Evolutionary conservation across 164 flowering plant species (phyloP), one percentile per base, ranked within the genome.

Genomic region (Kingdonia uniflora): DNA sequence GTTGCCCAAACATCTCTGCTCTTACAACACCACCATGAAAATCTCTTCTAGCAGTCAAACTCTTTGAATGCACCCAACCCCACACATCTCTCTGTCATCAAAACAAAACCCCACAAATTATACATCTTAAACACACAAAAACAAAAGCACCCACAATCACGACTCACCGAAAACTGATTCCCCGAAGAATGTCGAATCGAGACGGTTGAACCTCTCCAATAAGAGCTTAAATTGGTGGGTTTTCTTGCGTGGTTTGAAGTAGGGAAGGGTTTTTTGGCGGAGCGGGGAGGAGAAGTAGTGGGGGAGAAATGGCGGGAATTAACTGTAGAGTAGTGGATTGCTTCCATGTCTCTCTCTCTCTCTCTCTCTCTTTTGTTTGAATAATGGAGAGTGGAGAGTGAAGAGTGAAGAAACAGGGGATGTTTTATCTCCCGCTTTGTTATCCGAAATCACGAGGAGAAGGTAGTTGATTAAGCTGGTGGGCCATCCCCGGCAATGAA

Each of bases 1-100:
- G 66, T 75, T 87, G 95, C 50, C 96, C 98, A 59, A 92, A 92
- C 96, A 92, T 92, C 56, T 92, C 98, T 0, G 98, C 90, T 54
- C 79, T 78, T n/a, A 92, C 76, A 4, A 64, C 51, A 12, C 80
- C 68, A 47, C n/a, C 35, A 1, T 65, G 68, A 70, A 41, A 57
- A 35, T 68, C 74, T 68, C 76, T 71, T 60, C 61, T 65, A 16
- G 42, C 43, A n/a, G 45, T 50, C 17, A 48, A 64, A 42, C 53
- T 70, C 57, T 59, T 75, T 2, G 81, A 67, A 54, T 77, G 63
- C 42, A 84, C 78, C 80, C 66, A 69, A 17, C 76, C 67, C 98
- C 98, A 85, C 49, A 77, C 49, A 74, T 76, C 79, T 56, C 74
- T 80, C 95, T 85, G 66, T 17, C 5, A 53, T 53, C 24, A 42